Evolutionary conservation across 2,329 filamentous ascomycete species (phyloP), one percentile per base, ranked within the genome.

Genomic region (Tolypocladium pustulatum): DNA sequence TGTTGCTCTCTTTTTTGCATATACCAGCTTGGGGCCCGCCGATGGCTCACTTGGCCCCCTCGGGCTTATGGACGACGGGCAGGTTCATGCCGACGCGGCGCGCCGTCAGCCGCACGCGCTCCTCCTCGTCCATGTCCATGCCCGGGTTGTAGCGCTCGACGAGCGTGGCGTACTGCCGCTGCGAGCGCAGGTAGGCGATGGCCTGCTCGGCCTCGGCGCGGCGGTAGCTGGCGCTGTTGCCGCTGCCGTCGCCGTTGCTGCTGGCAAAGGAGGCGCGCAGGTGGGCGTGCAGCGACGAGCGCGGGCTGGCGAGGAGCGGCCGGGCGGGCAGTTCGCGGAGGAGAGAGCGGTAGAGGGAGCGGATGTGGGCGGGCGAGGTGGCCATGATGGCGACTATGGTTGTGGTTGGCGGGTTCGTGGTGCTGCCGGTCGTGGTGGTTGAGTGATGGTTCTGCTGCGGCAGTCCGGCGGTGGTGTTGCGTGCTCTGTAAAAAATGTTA

Each of bases 121-220:
- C 92, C 74, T 95, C 86, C 70, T 86, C 87, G 64, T 88, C 85
- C 87, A 96, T 90, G 64, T 84, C 83, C 85, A 95, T 90, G 22
- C 92, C 91, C 0, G 91, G 91, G 72, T 97, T 97, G 75, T 99
- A 97, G 66, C 92, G 82, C 75, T 97, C 92, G 41, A 97, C 72
- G 51, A 97, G 76, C 20, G 84, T 87, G 32, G 84, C 82, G 72
- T 97, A 97, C 70, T 84, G 83, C 57, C 92, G 81, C 77, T 99
- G 94, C n/a, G 92, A 87, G 65, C 84, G 84, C 25, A 94, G 80
- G 71, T 96, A 97, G 59, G 85, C 81, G 32, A 91, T 74, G 64
- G 91, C 85, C 72, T 97, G 91, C 63, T 90, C 84, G n/a, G 85
- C 87, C 36, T 61, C 54, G 61, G 67, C 66, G 63, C 67, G 64